These are phyloP conservation scores for Protomyces arabidopsidicola DNA, from an alignment of 1,139 yeast genomes.

Conservation along the genomic window DNA sequence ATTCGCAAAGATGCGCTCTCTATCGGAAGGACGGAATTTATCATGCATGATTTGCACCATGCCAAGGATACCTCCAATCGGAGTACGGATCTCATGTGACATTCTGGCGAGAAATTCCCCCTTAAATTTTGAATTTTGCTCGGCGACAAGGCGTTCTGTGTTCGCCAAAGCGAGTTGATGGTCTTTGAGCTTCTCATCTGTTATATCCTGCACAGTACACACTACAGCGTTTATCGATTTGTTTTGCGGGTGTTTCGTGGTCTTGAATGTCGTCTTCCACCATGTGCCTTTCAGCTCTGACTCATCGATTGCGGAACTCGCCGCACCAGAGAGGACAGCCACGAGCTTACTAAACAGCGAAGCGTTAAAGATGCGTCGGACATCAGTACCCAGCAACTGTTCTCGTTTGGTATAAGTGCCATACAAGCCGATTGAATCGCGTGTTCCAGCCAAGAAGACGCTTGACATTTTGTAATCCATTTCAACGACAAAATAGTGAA, in stretches of 20 bases:
- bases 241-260: constrained; percentile 34
- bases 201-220: constrained; percentile 39
- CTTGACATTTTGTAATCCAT: constrained; percentile 12
- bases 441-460: constrained; percentile 15
- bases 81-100: constrained; percentile 87
- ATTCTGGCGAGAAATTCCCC: constrained; percentile 88
- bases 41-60: constrained; percentile 86
- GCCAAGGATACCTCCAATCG: constrained; percentile 85
- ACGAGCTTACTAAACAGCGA: neutral
- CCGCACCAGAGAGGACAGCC: constrained; percentile 23
- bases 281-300: constrained; percentile 38
- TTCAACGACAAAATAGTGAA: constrained; percentile 17
- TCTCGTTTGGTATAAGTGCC: neutral
- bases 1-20: constrained; percentile 1
- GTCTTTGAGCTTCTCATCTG: constrained; percentile 46
- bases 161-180: constrained; percentile 69
- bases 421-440: constrained; percentile 4
- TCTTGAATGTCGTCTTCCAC: constrained; percentile 32
- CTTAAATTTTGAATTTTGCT: constrained; percentile 83
- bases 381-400: constrained; percentile 7
- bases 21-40: constrained; percentile 40
- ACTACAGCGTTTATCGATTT: constrained; percentile 26
- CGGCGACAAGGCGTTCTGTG: constrained; percentile 57
- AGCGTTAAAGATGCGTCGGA: constrained; percentile 7
- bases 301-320: constrained; percentile 19